Evolutionary conservation across 225 moss, liverwort and hornwort species (phyloP), one percentile per base, ranked within the genome.

Genomic region (Asterella californica): DNA sequence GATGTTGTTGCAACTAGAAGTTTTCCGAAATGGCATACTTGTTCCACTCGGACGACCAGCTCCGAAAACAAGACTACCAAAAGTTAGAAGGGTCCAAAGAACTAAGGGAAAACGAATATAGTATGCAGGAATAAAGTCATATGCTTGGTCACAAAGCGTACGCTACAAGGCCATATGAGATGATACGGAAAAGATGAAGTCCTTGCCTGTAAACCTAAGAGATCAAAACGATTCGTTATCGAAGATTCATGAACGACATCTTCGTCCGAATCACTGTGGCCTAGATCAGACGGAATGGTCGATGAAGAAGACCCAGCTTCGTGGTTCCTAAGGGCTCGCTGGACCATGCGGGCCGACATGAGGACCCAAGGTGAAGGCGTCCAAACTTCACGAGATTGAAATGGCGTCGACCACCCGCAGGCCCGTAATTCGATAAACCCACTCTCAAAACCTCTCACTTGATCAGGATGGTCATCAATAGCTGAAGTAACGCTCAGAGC

Each of bases 281-380:
- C 83, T 57, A 70, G 76, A 37, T 80, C 75, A 34, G 67, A n/a
- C 10, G 70, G 80, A 73, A 79, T 81, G 37, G 80, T 78, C 52
- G 74, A 53, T 65, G 36, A 29, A 67, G 59, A 22, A 46, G 78
- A 80, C 55, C 85, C 84, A 37, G 83, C 71, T 74, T 88, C 86
- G 81, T 90, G 82, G 78, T 82, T 89, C 88, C 84, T 87, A 87
- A 90, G 86, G 47, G 83, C 91, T 76, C 88, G 90, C 87, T 90
- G 90, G n/a, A 87, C 76, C 90, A 94, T 93, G 65, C 96, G 94
- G 74, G 83, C 90, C 80, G 96, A 96, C 96, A 96, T 94, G 50
- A 67, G 61, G 70, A 79, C 76, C 67, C 74, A 74, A 69, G 24
- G 22, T 10, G 25, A 73, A 47, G 24, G 33, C 34, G 48, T 36